A percentile compares a stretch with the other conserved stretches of the same genome.
Conservation (phyloP, 768 basidiomycete genomes). For the Tricholoma sp. region DNA sequence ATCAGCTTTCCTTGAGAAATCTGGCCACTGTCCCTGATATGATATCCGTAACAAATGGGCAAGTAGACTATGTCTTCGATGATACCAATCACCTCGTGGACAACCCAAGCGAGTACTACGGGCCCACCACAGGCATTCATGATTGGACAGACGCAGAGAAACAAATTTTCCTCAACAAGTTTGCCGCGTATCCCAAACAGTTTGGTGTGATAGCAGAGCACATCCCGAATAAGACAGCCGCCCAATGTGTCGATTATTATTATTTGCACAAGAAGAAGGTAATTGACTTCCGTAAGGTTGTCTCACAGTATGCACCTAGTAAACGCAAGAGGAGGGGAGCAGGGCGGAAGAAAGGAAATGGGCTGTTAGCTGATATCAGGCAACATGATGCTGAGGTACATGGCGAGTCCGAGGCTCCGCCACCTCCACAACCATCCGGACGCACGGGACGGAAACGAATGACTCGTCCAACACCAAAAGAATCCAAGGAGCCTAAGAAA, state of each 20-base stretch:
- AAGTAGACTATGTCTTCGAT: constrained; percentile 63
- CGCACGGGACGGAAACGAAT: constrained; percentile 36
- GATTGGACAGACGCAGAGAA: constrained; percentile 90
- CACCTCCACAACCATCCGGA: constrained; percentile 30
- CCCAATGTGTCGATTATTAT: constrained; percentile 90
- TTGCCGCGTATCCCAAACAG: constrained; percentile 85
- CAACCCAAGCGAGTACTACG: constrained; percentile 75
- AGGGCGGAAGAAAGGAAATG: constrained; percentile 79
- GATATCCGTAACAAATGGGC: constrained; percentile 63
- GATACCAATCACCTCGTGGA: constrained; percentile 82
- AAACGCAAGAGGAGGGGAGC: constrained; percentile 58
- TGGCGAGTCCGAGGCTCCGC: constrained; percentile 28
- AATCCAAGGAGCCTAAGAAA: constrained; percentile 27
- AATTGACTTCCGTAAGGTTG: constrained; percentile 80
- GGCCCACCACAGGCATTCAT: constrained; percentile 63
- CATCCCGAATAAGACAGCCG: constrained; percentile 78
- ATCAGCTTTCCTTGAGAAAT: constrained; percentile 79
- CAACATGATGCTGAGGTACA: constrained; percentile 64
- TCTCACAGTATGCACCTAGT: constrained; percentile 59
- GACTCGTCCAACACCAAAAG: constrained; percentile 11
- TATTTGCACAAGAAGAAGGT: constrained; percentile 89
- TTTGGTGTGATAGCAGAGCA: constrained; percentile 87
- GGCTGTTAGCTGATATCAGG: constrained; percentile 74
- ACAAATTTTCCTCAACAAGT: constrained; percentile 72
- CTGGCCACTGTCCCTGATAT: constrained; percentile 89